phyloP scores from a whole-genome alignment of 495 filamentous ascomycete species.

The Podospora pseudoanserina region DNA sequence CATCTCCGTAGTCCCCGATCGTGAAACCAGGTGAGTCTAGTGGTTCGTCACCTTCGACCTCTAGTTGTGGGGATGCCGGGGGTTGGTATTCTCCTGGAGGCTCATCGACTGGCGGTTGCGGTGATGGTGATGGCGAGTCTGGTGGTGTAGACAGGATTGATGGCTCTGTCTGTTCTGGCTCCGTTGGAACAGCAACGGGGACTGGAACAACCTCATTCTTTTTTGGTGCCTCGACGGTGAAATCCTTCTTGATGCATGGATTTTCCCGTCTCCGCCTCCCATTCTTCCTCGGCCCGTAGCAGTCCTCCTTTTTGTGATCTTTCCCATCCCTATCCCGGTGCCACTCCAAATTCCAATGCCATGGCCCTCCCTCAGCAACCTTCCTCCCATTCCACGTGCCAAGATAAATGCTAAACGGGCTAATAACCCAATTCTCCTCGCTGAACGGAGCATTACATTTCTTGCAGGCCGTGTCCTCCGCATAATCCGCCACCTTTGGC shows the following conservation, averaged over 20 bases:
- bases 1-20: constrained; percentile 13
- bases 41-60: constrained; percentile 9
- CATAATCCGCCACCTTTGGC: constrained; percentile 13
- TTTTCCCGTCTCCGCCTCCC: constrained; percentile 21
- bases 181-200: not conserved
- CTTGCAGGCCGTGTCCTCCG: constrained; percentile 15
- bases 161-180: not conserved
- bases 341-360: constrained; percentile 24
- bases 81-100: not conserved
- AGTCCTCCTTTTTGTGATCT: constrained; percentile 18
- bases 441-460: constrained; percentile 13
- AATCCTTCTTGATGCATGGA: constrained; percentile 21
- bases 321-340: constrained; percentile 15
- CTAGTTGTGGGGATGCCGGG: not conserved
- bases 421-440: constrained; percentile 26
- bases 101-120: not conserved
- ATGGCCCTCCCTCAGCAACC: constrained; percentile 22
- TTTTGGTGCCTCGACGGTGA: not conserved
- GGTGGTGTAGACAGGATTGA: not conserved
- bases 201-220: not conserved
- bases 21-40: constrained; percentile 3
- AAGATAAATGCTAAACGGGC: constrained; percentile 22
- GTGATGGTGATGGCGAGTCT: not conserved
- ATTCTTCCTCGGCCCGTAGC: constrained; percentile 16
- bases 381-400: constrained; percentile 24